Base-by-base conservation (phyloP, 2,329 filamentous ascomycete genomes). In the Massarina eburnea region DNA sequence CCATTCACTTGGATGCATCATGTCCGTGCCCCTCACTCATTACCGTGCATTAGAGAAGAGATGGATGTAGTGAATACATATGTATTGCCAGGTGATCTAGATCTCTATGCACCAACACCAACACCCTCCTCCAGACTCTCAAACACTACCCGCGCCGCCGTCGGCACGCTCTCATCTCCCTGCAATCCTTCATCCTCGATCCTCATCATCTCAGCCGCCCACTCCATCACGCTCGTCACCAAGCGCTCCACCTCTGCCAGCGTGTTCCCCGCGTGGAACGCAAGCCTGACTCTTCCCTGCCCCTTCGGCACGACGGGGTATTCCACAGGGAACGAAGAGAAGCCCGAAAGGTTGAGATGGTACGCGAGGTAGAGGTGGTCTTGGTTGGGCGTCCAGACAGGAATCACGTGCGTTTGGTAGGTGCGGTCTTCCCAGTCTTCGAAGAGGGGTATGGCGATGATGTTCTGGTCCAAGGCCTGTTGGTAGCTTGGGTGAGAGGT, bases 121-220 rank as follows among this genome's bases (percentile, higher is more conserved):
- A 26, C 24, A n/a, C 26, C 38, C 24, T 26, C 8, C 17, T 30
- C 26, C 38, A 41, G 43, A 56, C 56, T 58, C 68, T 51, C 67
- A 69, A 42, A 67, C 50, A 34, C 68, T 55, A 66, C 43, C 63
- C 58, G 30, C 60, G 57, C 44, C 60, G 59, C 45, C 66, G 58
- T 20, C 22, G 38, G 26, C 12, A 32, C 24, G 6, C 18, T 20
- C 12, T 32, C 14, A 7, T 32, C 26, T 22, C 19, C n/a, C 18
- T 38, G 5, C 18, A n/a, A 20, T 10, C 18, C 20, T 14, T 14
- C 38, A 17, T 34, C 39, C 17, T 41, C 39, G 15, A 41, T 41
- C 6, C 6, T 19, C 29, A 41, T 14, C 4, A 41, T 21, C 18
- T 41, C 39, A 7, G 22, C 18, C 8, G 29, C 39, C 39, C 39